Evolutionary conservation across 1,284 basidiomycete species (phyloP).

Genomic region (Somion occarium): DNA sequence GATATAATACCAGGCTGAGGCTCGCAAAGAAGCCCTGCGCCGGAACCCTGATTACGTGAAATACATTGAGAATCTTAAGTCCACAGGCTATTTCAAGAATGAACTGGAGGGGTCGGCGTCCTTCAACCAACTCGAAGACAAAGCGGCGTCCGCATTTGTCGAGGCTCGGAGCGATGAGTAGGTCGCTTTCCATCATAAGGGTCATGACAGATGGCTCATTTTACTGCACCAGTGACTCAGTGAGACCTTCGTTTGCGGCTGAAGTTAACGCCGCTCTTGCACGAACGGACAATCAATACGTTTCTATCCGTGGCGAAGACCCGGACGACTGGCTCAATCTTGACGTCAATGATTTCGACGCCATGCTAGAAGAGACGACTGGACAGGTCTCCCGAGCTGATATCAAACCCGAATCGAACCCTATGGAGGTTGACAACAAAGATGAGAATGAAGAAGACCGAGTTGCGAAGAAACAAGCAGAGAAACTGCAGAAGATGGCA

Average conservation of each 20-base stretch:
- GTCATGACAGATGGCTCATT: conserved; percentile 1
- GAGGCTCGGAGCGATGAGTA: conserved; percentile 63
- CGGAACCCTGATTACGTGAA: conserved; percentile 59
- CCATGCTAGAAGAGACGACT: conserved; percentile 45
- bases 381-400: conserved; percentile 19
- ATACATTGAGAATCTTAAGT: conserved; percentile 63
- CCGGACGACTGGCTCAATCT: conserved; percentile 72
- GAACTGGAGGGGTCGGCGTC: conserved; percentile 72
- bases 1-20: conserved; percentile 40
- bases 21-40: conserved; percentile 60
- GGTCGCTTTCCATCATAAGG: conserved; percentile 26
- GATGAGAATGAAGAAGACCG: conserved; percentile 34
- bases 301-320: conserved; percentile 44
- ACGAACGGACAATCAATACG: conserved; percentile 19
- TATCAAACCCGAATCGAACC: conserved; percentile 15
- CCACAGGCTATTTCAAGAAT: conserved; percentile 69
- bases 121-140: conserved; percentile 71
- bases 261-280: conserved; percentile 63
- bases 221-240: conserved; percentile 44
- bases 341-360: conserved; percentile 60
- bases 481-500: conserved; percentile 70
- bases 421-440: conserved; percentile 44
- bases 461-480: conserved; percentile 58
- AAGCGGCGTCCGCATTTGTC: conserved; percentile 67
- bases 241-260: conserved; percentile 68